Conservation (phyloP, 352 stramenopile species). For the Phytophthora lateralis region DNA sequence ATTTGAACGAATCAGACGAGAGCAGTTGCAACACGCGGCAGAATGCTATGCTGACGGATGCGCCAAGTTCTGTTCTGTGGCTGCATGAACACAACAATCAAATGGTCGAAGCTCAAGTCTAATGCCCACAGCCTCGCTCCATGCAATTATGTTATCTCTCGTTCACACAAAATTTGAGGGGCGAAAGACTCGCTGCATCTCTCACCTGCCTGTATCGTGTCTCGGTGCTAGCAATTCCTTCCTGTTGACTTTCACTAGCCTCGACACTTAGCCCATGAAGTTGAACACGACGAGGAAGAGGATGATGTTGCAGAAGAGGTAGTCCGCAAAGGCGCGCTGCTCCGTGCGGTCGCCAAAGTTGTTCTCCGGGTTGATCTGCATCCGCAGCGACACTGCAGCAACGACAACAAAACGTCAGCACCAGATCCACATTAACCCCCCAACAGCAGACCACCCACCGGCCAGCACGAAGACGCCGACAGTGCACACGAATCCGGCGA, state of each 20-base stretch:
- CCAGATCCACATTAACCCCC: neutral
- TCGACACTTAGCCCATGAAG: conserved; percentile 87
- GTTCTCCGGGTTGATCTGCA: conserved; percentile 91
- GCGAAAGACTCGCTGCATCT: neutral
- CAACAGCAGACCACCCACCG: conserved; percentile 41
- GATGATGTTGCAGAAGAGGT: conserved; percentile 93
- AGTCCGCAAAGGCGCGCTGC: conserved; percentile 90
- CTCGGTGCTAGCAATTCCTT: too few species aligned
- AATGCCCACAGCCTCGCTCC: conserved; percentile 1
- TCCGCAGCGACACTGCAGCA: conserved; percentile 81
- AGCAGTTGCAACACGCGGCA: conserved; percentile 6
- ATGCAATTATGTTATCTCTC: conserved; percentile 28
- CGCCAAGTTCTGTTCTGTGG: too few species aligned
- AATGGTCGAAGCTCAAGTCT: neutral
- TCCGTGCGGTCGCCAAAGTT: conserved; percentile 82
- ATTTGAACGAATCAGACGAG: conserved; percentile 12
- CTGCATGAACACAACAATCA: too few species aligned
- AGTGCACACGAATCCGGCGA: conserved; percentile 90
- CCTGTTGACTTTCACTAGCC: too few species aligned
- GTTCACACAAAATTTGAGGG: conserved; percentile 1
- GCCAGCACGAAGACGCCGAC: conserved; percentile 91
- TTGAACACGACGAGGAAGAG: conserved; percentile 94
- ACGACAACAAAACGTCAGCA: neutral
- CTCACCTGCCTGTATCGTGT: conserved; percentile 3
- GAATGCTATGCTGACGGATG: neutral